Base-by-base conservation (phyloP, 2,329 filamentous ascomycete genomes). In the Chrysosporium queenslandicum region DNA sequence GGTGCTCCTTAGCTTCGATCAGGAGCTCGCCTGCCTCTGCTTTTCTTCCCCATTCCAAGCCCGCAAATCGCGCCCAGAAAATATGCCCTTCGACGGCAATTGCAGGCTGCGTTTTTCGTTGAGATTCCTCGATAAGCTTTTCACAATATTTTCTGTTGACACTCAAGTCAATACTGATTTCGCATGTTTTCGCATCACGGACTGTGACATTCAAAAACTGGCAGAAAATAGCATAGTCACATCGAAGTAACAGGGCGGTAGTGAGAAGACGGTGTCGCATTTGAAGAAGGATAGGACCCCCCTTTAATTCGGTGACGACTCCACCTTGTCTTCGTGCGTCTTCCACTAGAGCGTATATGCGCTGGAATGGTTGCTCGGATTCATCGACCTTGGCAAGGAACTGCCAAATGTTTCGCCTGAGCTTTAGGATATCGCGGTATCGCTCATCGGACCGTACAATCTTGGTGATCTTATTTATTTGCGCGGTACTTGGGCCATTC, bases 51-150 rank as follows among this genome's bases (percentile, higher is more conserved):
- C 36, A n/a, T 23, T 75, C 71, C 2, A 81, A 62, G 1, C 69
- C 71, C 39, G 68, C 71, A 29, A 78, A 71, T 4, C 74, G 71
- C 0, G 74, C 75, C 23, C 70, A 70, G 56, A 75, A 77, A 21
- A 81, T 64, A 40, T 75, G 67, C 0, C 71, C 76, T 58, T 82
- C 76, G 0, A 72, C 68, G 54, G 76, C 63, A n/a, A 76, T 71
- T 2, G 70, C 65, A 0, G 69, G 62, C 27, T 72, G 66, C 4
- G 62, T 64, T 0, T 68, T 62, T 1, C 36, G 48, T 1, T 41
- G 49, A 0, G 77, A 75, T 0, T 61, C 58, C 0, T 67, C 32
- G n/a, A 74, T 68, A 8, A 81, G 61, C 9, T 51, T 29, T 16
- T 51, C 27, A 20, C 49, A 51, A 29, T 27, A 36, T 25, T 29